Evolutionary conservation across 2,329 filamentous ascomycete genomes (phyloP), one percentile per base, ranked within the genome.

Genomic region (Fusarium sp.): DNA sequence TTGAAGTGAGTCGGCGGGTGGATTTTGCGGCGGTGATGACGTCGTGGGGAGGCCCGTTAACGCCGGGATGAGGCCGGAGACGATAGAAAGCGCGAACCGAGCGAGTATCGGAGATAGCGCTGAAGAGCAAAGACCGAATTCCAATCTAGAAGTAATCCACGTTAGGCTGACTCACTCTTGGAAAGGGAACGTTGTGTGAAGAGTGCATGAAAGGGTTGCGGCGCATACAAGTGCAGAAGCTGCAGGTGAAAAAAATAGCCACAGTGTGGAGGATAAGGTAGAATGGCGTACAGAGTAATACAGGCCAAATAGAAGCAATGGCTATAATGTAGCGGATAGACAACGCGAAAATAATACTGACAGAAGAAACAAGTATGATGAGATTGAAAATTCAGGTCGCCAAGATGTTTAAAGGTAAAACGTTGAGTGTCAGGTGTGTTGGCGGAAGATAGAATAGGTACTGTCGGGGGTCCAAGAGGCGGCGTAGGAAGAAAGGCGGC

Each of bases 11-110:
- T 62, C 55, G 57, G 61, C 59, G 55, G 54, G 62, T 66, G 66
- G 67, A 45, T 71, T 72, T 73, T 65, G 58, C 70, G 72, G 69
- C 64, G 73, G 59, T 73, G 60, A 75, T 73, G 71, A 74, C 74
- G 73, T 75, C 72, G 67, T 73, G 69, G 61, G 62, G 63, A 56
- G 50, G 58, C 38, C 57, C 63, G 63, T 67, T 73, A 70, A 75
- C 63, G 61, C 73, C 63, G 73, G 72, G 69, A 68, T 61, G 65
- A 66, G 62, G 51, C 62, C 69, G 71, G 59, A 56, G 67, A 55
- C 34, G 57, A 67, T 50, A 65, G 40, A 72, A 67, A 68, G 62
- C 58, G 69, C 55, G 57, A 60, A 62, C 56, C 55, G 57, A 65
- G 56, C 46, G 62, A 55, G 34, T 47, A 57, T 67, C 72, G 73